These are phyloP conservation scores for Lolium perenne DNA, from an alignment of 176 grass and related monocot species.

Conservation along the genomic window DNA sequence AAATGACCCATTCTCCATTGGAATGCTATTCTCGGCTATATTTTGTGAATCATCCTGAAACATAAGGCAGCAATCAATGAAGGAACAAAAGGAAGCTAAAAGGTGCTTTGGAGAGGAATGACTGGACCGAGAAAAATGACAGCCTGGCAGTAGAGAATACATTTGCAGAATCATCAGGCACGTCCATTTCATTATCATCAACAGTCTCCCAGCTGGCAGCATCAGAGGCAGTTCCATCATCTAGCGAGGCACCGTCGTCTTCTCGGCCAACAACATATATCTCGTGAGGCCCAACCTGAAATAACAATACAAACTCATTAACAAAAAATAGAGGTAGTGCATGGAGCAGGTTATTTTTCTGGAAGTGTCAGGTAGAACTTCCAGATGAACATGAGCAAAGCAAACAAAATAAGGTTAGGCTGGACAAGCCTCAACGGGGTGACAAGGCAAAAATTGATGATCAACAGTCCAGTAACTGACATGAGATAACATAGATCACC, in stretches of 20 bases:
- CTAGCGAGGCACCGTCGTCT: slow-evolving; percentile 75
- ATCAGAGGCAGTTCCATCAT: slow-evolving; percentile 63
- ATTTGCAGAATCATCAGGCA: slow-evolving; percentile 61
- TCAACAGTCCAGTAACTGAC: neutral
- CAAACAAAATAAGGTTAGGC: neutral
- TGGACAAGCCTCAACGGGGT: neutral
- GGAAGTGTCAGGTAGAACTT: neutral
- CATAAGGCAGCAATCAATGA: slow-evolving; percentile 29
- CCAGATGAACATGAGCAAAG: slow-evolving; percentile 11
- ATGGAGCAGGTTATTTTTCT: slow-evolving; percentile 13
- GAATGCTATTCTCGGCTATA: slow-evolving; percentile 33
- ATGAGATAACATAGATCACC: neutral
- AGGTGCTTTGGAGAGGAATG: neutral
- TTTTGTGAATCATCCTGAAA: slow-evolving; percentile 50
- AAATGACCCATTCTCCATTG: slow-evolving; percentile 52
- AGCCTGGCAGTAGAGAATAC: slow-evolving; percentile 52
- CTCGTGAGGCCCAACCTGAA: slow-evolving; percentile 90
- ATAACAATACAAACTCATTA: slow-evolving; percentile 33
- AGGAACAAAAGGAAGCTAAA: slow-evolving; percentile 29
- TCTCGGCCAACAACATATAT: slow-evolving; percentile 91
- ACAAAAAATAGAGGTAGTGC: slow-evolving; percentile 17
- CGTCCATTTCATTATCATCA: slow-evolving; percentile 83
- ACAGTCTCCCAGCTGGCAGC: slow-evolving; percentile 97
- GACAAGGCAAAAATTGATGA: slow-evolving; percentile 7
- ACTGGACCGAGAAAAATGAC: neutral